Conservation (phyloP, 805 yeast species). For the Metschnikowia drakensbergensis region DNA sequence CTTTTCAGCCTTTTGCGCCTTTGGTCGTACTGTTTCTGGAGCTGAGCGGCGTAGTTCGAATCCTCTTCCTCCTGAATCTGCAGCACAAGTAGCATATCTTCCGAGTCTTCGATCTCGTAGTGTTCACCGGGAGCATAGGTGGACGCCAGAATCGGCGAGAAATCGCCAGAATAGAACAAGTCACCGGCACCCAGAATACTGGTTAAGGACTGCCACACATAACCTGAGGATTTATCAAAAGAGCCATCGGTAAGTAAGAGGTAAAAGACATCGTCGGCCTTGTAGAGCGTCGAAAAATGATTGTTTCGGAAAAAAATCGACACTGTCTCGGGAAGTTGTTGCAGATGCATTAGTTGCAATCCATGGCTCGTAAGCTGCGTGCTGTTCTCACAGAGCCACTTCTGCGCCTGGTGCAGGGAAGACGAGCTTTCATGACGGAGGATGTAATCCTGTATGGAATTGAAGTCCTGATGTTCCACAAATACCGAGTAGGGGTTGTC, state of each 20-base stretch:
- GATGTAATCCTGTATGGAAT: constrained; percentile 55
- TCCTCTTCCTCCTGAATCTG: constrained; percentile 59
- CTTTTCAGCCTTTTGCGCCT: not conserved
- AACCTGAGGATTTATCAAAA: constrained; percentile 35
- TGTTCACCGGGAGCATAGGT: constrained; percentile 5
- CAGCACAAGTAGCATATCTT: constrained; percentile 31
- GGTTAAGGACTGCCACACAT: constrained; percentile 79
- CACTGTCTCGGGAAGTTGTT: constrained; percentile 50
- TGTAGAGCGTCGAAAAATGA: constrained; percentile 73
- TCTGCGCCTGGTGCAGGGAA: constrained; percentile 19
- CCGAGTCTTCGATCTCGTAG: constrained; percentile 4
- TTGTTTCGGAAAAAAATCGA: constrained; percentile 84
- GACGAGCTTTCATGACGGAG: constrained; percentile 22
- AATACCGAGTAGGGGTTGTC: constrained; percentile 13
- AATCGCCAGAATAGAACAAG: constrained; percentile 62
- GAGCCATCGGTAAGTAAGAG: constrained; percentile 74
- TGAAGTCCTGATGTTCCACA: constrained; percentile 35
- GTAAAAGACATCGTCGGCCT: constrained; percentile 49
- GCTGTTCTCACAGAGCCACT: constrained; percentile 54
- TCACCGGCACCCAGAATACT: constrained; percentile 70
- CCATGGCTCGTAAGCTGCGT: constrained; percentile 79
- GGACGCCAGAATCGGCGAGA: constrained; percentile 43
- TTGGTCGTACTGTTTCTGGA: constrained; percentile 35
- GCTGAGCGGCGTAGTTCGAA: constrained; percentile 41
- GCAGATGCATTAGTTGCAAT: constrained; percentile 40